Percentiles rank a stretch among this genome's conserved stretches.
phyloP scores from a whole-genome alignment of 2,329 filamentous ascomycete species.

The Pezicula rhizophila region DNA sequence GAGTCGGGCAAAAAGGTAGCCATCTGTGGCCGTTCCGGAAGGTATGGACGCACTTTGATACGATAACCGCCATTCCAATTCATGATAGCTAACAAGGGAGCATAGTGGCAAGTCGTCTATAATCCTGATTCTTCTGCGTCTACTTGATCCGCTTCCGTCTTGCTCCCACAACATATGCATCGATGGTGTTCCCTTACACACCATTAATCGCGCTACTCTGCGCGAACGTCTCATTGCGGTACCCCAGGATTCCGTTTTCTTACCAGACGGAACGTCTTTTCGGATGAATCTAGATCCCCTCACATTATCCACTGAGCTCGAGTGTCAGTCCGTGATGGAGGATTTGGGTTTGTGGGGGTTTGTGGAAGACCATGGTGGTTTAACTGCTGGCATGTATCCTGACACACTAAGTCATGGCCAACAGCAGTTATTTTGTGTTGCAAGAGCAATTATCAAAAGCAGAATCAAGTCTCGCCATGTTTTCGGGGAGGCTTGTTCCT shows the following conservation, averaged over 20 bases:
- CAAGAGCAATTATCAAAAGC: constrained; percentile 34
- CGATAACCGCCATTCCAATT: background rate
- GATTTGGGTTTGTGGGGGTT: constrained; percentile 8
- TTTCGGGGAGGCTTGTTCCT: constrained; percentile 31
- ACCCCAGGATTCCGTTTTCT: constrained; percentile 48
- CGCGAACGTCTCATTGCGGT: constrained; percentile 44
- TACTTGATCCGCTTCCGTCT: constrained; percentile 26
- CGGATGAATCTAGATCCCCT: constrained; percentile 38
- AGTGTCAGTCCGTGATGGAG: constrained; percentile 6
- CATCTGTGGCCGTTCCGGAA: constrained; percentile 30
- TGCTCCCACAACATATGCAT: constrained; percentile 34
- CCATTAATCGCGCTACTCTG: constrained; percentile 35
- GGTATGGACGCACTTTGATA: constrained; percentile 8
- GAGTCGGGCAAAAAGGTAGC: constrained; percentile 12
- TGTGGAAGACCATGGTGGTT: constrained; percentile 24
- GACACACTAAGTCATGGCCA: constrained; percentile 37
- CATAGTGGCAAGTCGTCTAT: constrained; percentile 30
- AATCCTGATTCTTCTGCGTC: constrained; percentile 33
- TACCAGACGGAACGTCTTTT: constrained; percentile 37
- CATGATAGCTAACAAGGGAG: constrained; percentile 17
- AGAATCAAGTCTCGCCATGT: constrained; percentile 38
- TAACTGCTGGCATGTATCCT: constrained; percentile 30
- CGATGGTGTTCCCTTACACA: constrained; percentile 33
- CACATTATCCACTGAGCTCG: constrained; percentile 19
- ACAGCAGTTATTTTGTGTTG: constrained; percentile 40